Percentiles rank a stretch among this genome's conserved stretches.
phyloP scores from a whole-genome alignment of 2,329 filamentous ascomycete genomes.

The Alternaria ventricosa region DNA sequence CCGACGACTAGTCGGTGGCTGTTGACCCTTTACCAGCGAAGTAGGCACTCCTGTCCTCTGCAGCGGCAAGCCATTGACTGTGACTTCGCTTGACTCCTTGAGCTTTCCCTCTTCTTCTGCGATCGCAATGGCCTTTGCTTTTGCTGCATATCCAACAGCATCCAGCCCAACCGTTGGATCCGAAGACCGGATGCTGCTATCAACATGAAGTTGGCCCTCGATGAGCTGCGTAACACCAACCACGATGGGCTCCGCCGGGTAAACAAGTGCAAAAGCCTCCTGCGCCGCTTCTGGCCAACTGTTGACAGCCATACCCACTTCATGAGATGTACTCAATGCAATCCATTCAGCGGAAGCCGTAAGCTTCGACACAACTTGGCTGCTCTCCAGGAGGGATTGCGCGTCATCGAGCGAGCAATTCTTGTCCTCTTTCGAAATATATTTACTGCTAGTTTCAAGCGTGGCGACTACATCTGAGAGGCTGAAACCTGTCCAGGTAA shows the following conservation, averaged over 20 bases:
- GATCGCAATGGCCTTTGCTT: slow-evolving; percentile 32
- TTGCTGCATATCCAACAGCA: slow-evolving; percentile 35
- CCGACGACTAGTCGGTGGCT: slow-evolving; percentile 40
- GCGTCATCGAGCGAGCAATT: slow-evolving; percentile 68
- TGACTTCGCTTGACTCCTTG: slow-evolving; percentile 11
- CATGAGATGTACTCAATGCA: slow-evolving; percentile 72
- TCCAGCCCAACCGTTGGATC: slow-evolving; percentile 36
- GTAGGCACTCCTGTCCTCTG: slow-evolving; percentile 50
- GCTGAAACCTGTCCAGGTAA: slow-evolving; percentile 83
- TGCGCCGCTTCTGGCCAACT: slow-evolving; percentile 69
- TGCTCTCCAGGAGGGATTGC: slow-evolving; percentile 65
- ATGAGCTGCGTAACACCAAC: slow-evolving; percentile 64
- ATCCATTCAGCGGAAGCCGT: slow-evolving; percentile 68
- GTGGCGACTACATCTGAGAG: slow-evolving; percentile 67
- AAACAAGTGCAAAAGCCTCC: slow-evolving; percentile 70
- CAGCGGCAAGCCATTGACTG: slow-evolving; percentile 10
- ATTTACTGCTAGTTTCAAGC: slow-evolving; percentile 70
- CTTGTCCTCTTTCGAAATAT: slow-evolving; percentile 68
- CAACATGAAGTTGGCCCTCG: slow-evolving; percentile 63
- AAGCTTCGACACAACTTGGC: slow-evolving; percentile 68
- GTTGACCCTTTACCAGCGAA: slow-evolving; percentile 48
- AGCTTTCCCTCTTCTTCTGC: slow-evolving; percentile 27
- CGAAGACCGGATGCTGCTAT: slow-evolving; percentile 38
- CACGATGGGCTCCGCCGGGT: slow-evolving; percentile 57
- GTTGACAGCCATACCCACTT: slow-evolving; percentile 76